A percentile compares a stretch with the other conserved stretches of the same genome.
These are phyloP conservation scores for Nicotiana knightiana DNA, from an alignment of 257 asterid species.

Conservation along the genomic window DNA sequence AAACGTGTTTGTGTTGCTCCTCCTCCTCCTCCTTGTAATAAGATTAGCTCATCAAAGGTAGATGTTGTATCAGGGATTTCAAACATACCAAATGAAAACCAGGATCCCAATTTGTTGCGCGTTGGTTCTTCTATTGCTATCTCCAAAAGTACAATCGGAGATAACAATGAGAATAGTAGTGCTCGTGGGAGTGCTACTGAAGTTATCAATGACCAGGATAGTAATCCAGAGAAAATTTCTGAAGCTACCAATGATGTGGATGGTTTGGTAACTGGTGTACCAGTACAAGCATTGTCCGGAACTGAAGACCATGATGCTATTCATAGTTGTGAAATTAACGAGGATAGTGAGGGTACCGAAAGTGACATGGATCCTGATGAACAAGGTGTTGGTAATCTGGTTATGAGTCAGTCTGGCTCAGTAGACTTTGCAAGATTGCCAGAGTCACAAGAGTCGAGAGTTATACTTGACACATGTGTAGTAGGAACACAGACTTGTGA, in stretches of 20 bases:
- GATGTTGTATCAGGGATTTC: constrained; percentile 34
- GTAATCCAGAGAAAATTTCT: not conserved
- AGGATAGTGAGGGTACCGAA: constrained; percentile 32
- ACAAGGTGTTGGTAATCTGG: constrained; percentile 43
- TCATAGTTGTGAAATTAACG: constrained; percentile 26
- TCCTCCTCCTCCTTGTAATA: constrained; percentile 29
- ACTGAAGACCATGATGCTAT: constrained; percentile 13
- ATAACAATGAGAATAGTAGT: constrained; percentile 8
- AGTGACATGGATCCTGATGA: constrained; percentile 32
- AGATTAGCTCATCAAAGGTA: constrained; percentile 39
- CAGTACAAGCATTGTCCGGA: constrained; percentile 4
- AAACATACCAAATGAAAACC: constrained; percentile 20
- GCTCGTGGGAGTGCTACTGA: constrained; percentile 6
- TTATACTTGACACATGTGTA: constrained; percentile 39
- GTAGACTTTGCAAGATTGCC: constrained; percentile 41
- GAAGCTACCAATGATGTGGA: not conserved
- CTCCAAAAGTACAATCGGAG: constrained; percentile 16
- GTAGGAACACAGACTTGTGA: constrained; percentile 31
- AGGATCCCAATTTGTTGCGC: constrained; percentile 13
- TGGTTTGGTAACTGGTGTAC: constrained; percentile 3
- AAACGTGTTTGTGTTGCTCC: constrained; percentile 39
- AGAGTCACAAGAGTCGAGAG: constrained; percentile 72
- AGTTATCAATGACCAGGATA: not conserved
- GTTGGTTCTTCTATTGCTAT: constrained; percentile 10
- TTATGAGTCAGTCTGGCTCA: constrained; percentile 62